A percentile compares a stretch with the other conserved stretches of the same genome.
Conservation (phyloP, 306 rosid species). For the Cercis canadensis region DNA sequence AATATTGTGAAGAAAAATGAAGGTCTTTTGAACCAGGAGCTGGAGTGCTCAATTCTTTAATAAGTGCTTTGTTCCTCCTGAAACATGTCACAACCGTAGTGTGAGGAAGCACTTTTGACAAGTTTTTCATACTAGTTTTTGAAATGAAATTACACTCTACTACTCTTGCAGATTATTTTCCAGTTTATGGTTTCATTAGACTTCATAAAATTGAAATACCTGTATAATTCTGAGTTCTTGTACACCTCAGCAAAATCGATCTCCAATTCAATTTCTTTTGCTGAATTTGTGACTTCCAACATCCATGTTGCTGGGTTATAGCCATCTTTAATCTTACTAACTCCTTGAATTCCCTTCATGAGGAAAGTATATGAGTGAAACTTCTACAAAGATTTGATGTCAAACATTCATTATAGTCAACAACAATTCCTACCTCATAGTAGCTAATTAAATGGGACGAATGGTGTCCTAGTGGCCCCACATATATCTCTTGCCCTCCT, state of each 20-base stretch:
- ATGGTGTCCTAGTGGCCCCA: conserved; percentile 58
- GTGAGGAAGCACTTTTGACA: neutral
- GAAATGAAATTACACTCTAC: neutral
- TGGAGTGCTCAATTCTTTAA: conserved; percentile 53
- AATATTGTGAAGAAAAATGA: conserved; percentile 48
- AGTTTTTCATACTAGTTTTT: neutral
- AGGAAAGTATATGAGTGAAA: conserved; percentile 22
- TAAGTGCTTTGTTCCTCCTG: conserved; percentile 61
- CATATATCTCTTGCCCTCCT: conserved; percentile 58
- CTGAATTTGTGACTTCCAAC: conserved; percentile 49
- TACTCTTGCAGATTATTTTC: conserved; percentile 1
- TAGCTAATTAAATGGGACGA: conserved; percentile 49
- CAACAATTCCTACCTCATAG: conserved; percentile 46
- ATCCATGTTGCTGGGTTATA: conserved; percentile 65
- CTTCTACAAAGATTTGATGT: neutral
- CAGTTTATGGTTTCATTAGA: neutral
- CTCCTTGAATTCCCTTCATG: conserved; percentile 52
- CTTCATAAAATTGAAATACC: conserved; percentile 36
- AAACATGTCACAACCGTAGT: conserved; percentile 29
- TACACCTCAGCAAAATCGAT: conserved; percentile 50
- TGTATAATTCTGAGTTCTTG: conserved; percentile 51
- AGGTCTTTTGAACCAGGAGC: conserved; percentile 58
- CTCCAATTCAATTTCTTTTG: conserved; percentile 49
- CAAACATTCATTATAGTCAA: conserved; percentile 11
- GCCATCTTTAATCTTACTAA: conserved; percentile 51